Evolutionary conservation across 1,284 basidiomycete genomes (phyloP).

Genomic region (Pseudozyma tsukubaensis): DNA sequence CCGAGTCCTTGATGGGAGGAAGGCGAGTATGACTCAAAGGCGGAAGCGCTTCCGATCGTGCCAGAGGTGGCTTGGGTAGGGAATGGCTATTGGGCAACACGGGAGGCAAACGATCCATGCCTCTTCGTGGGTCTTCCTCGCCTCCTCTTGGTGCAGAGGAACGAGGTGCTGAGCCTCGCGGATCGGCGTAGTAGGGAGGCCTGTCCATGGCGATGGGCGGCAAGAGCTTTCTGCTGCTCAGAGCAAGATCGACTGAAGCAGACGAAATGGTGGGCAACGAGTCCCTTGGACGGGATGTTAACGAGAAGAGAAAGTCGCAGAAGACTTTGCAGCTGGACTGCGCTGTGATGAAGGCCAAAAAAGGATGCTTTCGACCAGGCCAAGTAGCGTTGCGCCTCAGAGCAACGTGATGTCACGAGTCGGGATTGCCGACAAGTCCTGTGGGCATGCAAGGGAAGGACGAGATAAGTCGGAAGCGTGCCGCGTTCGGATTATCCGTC

Average conservation of each 20-base stretch:
- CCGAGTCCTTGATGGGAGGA: constrained; percentile 31
- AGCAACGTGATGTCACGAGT: constrained; percentile 3
- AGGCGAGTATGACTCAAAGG: constrained; percentile 14
- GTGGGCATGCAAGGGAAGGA: constrained; percentile 3
- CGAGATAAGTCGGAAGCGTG: too few species aligned
- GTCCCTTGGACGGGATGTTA: constrained; percentile 2
- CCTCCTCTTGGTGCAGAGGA: constrained; percentile 6
- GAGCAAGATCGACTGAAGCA: constrained; percentile 27
- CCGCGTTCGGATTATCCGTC: too few species aligned
- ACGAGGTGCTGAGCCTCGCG: constrained; percentile 17
- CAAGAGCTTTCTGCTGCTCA: constrained; percentile 43
- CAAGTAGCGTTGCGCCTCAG: not conserved
- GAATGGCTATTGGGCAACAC: constrained; percentile 24
- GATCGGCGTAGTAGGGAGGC: constrained; percentile 28
- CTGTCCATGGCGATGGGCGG: constrained; percentile 38
- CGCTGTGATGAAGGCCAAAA: not conserved
- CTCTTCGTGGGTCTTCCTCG: constrained; percentile 12
- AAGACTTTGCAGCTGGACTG: not conserved
- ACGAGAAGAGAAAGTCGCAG: not conserved
- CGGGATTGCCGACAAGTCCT: constrained; percentile 2
- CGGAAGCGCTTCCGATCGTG: constrained; percentile 15
- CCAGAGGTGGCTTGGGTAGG: constrained; percentile 12
- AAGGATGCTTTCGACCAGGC: not conserved
- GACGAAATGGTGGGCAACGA: constrained; percentile 49
- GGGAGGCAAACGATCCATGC: constrained; percentile 27